Conservation (phyloP, 2,329 filamentous ascomycete species). For the Daldinia eschscholtzii region DNA sequence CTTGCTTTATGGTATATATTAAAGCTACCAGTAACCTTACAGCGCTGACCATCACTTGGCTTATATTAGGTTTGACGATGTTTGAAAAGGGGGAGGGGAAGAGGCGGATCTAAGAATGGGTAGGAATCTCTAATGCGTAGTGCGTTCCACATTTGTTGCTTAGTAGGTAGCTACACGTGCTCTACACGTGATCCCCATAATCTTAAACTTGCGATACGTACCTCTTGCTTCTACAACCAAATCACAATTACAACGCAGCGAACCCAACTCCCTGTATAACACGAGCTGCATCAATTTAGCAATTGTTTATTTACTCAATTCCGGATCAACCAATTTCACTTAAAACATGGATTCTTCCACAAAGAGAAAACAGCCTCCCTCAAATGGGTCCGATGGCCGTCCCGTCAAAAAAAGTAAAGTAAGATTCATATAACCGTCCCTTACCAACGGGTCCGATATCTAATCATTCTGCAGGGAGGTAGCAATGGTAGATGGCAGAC, state of each 20-base stretch:
- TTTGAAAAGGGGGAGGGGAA: neutral
- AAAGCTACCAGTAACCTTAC: too few species aligned
- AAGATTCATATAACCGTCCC: conserved; percentile 12
- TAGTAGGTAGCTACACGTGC: neutral
- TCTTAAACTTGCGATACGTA: conserved; percentile 6
- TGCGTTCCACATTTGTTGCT: too few species aligned
- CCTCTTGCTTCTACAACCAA: neutral
- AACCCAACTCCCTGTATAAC: neutral
- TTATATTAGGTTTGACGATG: neutral
- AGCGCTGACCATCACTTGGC: neutral
- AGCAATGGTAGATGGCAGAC: conserved; percentile 72
- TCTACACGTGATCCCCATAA: neutral
- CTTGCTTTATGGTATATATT: too few species aligned
- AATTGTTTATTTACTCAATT: neutral
- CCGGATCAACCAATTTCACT: neutral
- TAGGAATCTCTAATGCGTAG: neutral
- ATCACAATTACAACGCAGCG: neutral
- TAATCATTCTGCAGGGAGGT: conserved; percentile 57
- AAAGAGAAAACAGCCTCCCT: conserved; percentile 55
- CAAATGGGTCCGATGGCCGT: conserved; percentile 42
- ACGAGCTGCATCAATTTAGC: neutral
- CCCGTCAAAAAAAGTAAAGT: conserved; percentile 56
- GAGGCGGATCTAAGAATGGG: neutral
- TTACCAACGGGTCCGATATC: neutral
- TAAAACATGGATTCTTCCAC: conserved; percentile 50